phyloP scores from a whole-genome alignment of 371 early-diverging fungal genomes.

The Circinella umbellata region DNA sequence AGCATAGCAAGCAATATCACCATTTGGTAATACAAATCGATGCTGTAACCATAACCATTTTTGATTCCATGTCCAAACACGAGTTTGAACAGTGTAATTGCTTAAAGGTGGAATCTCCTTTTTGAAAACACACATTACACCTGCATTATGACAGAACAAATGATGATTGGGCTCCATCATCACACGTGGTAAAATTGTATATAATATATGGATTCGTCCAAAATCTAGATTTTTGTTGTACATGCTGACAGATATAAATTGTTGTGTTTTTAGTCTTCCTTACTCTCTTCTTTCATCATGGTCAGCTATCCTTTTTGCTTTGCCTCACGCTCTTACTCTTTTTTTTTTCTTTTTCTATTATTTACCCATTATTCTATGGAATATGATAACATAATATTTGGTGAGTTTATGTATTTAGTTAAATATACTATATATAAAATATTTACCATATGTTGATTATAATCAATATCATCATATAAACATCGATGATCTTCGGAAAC shows the following conservation, averaged over 20 bases:
- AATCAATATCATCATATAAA: constrained; percentile 49
- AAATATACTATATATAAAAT: not conserved
- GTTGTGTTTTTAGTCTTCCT: not conserved
- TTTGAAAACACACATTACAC: constrained; percentile 52
- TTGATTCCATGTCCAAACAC: constrained; percentile 62
- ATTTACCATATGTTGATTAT: constrained; percentile 52
- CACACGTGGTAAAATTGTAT: constrained; percentile 44
- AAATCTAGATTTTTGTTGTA: constrained; percentile 66
- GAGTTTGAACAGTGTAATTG: constrained; percentile 55
- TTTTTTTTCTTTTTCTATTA: constrained; percentile 27
- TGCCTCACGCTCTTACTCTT: too few relatives aligned
- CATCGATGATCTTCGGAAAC: constrained; percentile 41
- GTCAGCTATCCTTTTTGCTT: not conserved
- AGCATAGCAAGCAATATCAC: constrained; percentile 37
- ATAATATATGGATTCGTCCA: constrained; percentile 52
- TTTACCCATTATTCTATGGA: constrained; percentile 14
- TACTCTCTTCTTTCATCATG: too few relatives aligned
- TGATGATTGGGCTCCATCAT: constrained; percentile 43
- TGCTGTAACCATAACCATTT: constrained; percentile 58
- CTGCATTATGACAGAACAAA: constrained; percentile 41
- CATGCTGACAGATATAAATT: constrained; percentile 24
- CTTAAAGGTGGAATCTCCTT: constrained; percentile 59
- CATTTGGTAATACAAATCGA: constrained; percentile 30
- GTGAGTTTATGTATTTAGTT: too few relatives aligned
- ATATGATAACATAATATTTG: too few relatives aligned